Conservation (phyloP, 148 eudicot genomes). For the Spergularia marina region DNA sequence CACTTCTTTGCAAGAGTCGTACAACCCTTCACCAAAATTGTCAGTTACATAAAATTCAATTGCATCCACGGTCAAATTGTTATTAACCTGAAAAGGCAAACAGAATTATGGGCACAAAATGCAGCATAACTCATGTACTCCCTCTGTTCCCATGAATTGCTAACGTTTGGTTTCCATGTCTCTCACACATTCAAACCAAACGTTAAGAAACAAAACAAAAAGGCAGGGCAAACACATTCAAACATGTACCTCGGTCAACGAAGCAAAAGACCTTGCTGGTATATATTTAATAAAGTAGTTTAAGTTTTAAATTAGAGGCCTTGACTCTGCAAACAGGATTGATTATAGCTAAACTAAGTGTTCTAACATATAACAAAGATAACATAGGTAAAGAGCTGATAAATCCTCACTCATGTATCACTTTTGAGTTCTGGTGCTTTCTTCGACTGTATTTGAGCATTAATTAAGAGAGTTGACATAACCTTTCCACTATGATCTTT, state of each 20-base stretch:
- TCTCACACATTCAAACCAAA: no score
- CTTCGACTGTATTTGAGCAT: neutral
- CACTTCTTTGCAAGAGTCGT: conserved; percentile 90
- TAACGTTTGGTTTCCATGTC: no score
- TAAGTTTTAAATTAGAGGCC: no score
- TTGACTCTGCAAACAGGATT: no score
- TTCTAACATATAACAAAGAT: no score
- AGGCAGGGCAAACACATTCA: neutral
- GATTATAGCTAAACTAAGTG: no score
- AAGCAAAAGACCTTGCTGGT: neutral
- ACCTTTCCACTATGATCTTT: neutral
- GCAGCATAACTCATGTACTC: conserved; percentile 2
- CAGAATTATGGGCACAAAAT: neutral
- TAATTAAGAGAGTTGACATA: neutral
- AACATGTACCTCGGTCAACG: neutral
- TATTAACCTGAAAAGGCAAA: conserved; percentile 61
- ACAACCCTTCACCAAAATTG: conserved; percentile 83
- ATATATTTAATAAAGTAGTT: no score
- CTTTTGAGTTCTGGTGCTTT: neutral
- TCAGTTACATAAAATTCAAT: conserved; percentile 78
- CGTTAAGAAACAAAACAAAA: no score
- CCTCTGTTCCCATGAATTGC: neutral
- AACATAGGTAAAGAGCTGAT: no score
- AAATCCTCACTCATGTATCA: no score
- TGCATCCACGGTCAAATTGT: conserved; percentile 75